Percentiles rank a stretch among this genome's conserved stretches.
These are phyloP conservation scores for Chaetomiaceae sp. DNA, from an alignment of 2,329 filamentous ascomycete species.

Conservation along the genomic window DNA sequence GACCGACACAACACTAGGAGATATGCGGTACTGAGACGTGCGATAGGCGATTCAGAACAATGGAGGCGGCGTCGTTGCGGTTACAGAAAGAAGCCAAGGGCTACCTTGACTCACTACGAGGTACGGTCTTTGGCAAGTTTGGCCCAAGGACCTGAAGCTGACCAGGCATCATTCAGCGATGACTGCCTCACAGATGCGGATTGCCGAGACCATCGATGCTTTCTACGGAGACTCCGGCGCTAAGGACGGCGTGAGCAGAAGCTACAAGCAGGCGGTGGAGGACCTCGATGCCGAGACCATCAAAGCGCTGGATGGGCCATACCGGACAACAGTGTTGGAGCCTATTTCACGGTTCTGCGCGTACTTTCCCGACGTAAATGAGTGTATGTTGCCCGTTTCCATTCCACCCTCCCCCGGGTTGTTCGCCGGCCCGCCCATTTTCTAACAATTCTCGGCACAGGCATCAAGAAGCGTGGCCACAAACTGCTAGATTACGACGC, in stretches of 20 bases:
- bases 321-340: conserved; percentile 88
- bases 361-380: conserved; percentile 98
- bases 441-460: conserved; percentile 35
- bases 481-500: conserved; percentile 98
- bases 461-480: conserved; percentile 97
- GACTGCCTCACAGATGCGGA: conserved; percentile 99
- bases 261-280: conserved; percentile 97
- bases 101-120: conserved; percentile 91
- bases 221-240: conserved; percentile 97
- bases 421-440: not conserved
- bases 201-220: conserved; percentile 97
- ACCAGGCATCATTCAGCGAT: conserved; percentile 61
- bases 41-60: conserved; percentile 83
- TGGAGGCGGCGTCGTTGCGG: conserved; percentile 89
- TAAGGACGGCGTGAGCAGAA: conserved; percentile 88
- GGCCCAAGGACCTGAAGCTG: conserved; percentile 3
- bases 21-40: conserved; percentile 13
- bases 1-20: not conserved
- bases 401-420: not conserved
- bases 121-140: conserved; percentile 38
- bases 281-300: conserved; percentile 97
- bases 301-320: conserved; percentile 94
- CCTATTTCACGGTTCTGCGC: conserved; percentile 94
- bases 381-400: conserved; percentile 56
- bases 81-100: conserved; percentile 98